Percentiles rank a stretch among this genome's conserved stretches.
phyloP scores from a whole-genome alignment of 2,329 filamentous ascomycete genomes.

The Pleoardoris graminearum region DNA sequence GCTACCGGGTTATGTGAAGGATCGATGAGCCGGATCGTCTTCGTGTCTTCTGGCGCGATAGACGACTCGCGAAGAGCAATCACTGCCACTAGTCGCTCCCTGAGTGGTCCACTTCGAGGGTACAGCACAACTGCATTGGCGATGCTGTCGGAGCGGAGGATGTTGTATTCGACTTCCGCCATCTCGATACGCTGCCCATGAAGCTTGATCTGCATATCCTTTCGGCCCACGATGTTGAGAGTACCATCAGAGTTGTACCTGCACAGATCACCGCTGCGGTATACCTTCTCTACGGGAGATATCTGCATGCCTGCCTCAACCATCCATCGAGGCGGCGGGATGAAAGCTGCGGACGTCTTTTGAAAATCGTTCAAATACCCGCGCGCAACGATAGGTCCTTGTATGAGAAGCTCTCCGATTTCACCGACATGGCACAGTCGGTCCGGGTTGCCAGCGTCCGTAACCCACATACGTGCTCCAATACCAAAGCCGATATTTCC shows the following conservation, averaged over 20 bases:
- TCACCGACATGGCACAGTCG: conserved; percentile 15
- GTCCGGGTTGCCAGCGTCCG: conserved; percentile 10
- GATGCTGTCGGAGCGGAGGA: neutral
- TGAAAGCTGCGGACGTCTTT: conserved; percentile 31
- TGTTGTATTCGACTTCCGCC: conserved; percentile 44
- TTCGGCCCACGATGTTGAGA: conserved; percentile 13
- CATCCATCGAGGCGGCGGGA: neutral
- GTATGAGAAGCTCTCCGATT: conserved; percentile 58
- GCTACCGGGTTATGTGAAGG: neutral
- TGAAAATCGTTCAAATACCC: conserved; percentile 27
- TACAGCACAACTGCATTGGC: neutral
- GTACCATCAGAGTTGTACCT: conserved; percentile 9
- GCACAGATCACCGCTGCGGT: conserved; percentile 19
- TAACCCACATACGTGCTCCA: conserved; percentile 54
- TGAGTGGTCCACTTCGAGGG: neutral
- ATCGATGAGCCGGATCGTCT: neutral
- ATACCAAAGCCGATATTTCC: conserved; percentile 31
- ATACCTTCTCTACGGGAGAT: no score
- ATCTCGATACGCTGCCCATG: conserved; percentile 51
- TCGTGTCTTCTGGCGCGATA: neutral
- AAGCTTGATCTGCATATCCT: conserved; percentile 20
- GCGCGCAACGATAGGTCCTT: conserved; percentile 52
- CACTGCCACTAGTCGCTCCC: no score
- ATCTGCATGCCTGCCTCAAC: no score
- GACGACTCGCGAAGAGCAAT: no score